Conservation (phyloP, 2,329 filamentous ascomycete species). For the Aspergillus japonicus region DNA sequence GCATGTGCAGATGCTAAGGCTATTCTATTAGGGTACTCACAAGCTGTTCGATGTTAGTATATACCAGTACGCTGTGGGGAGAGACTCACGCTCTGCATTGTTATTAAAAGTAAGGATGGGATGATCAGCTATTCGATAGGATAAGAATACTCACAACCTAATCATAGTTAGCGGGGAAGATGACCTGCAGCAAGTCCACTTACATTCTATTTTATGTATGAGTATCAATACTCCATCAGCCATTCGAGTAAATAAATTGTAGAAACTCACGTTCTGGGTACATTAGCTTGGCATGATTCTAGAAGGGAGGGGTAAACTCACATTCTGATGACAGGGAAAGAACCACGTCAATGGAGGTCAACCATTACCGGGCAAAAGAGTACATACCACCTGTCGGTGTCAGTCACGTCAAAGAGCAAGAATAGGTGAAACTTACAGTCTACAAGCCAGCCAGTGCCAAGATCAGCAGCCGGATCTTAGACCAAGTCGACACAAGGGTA, state of each 20-base stretch:
- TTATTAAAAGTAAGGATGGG: not conserved
- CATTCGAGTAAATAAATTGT: not conserved
- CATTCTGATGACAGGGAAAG: slow-evolving; percentile 6
- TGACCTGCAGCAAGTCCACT: not conserved
- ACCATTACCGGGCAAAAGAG: not conserved
- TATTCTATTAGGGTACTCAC: not conserved
- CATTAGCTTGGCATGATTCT: not conserved
- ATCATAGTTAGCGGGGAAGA: not conserved
- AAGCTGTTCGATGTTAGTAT: not conserved
- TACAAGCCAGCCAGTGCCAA: not conserved
- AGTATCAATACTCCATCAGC: not conserved
- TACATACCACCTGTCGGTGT: slow-evolving; percentile 16
- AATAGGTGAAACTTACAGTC: slow-evolving; percentile 10
- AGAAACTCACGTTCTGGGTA: not conserved
- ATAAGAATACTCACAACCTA: not conserved
- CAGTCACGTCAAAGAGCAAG: not conserved
- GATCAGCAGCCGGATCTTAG: not conserved
- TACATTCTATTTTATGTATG: not conserved
- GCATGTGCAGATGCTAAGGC: not conserved
- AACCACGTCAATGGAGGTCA: slow-evolving; percentile 9
- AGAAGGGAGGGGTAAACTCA: not conserved
- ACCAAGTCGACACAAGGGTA: not conserved
- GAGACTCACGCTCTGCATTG: slow-evolving; percentile 6
- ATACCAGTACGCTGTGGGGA: not conserved
- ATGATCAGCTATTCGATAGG: not conserved